Conservation (phyloP, 495 filamentous ascomycete species). For the Neurospora tetrasperma region DNA sequence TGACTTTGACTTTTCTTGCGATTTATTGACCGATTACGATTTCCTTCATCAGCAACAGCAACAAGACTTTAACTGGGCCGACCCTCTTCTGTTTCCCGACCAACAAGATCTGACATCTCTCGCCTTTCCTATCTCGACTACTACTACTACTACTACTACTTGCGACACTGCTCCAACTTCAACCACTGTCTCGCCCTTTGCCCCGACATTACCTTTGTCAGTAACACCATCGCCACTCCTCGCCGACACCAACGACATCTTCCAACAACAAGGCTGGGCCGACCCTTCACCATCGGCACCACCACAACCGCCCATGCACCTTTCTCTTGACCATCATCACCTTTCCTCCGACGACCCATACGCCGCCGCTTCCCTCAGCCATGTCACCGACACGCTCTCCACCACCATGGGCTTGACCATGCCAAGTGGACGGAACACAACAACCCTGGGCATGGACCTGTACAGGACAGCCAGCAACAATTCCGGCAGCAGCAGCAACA, state of each 20-base stretch:
- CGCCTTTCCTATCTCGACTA: not conserved
- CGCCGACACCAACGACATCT: not conserved
- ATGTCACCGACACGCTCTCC: not conserved
- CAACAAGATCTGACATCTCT: not conserved
- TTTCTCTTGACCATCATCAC: conserved; percentile 2
- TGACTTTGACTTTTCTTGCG: not conserved
- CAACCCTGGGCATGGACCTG: not conserved
- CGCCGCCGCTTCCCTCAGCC: conserved; percentile 1
- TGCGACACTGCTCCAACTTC: not conserved
- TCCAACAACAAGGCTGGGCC: not conserved
- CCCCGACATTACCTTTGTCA: not conserved
- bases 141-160: not conserved
- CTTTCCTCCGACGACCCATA: not conserved
- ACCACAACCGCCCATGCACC: not conserved
- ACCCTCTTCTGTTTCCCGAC: not conserved
- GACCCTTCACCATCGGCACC: not conserved
- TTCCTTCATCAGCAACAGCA: not conserved
- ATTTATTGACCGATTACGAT: not conserved
- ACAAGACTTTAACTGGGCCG: not conserved
- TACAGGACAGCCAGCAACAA: not conserved
- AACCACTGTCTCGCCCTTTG: not conserved
- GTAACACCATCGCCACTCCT: not conserved
- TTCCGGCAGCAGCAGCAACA: not conserved
- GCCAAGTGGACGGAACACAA: not conserved
- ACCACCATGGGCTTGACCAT: not conserved